Evolutionary conservation across 225 moss, liverwort and hornwort species (phyloP), one percentile per base, ranked within the genome.

Genomic region (Rhytidiadelphus loreus): DNA sequence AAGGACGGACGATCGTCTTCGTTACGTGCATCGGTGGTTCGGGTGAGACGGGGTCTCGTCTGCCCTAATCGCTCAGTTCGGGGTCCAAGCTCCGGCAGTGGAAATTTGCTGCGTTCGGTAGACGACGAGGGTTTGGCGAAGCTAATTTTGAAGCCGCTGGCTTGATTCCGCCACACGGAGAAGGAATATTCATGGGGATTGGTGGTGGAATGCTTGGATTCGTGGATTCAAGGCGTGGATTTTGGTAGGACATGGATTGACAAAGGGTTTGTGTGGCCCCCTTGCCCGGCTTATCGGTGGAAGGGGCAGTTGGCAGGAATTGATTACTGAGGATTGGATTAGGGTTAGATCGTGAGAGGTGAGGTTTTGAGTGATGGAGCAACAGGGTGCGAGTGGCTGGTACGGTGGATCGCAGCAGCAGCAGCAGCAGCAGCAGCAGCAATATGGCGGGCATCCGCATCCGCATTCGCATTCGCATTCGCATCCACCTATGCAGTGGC

Each of bases 401-500:
- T 92, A 91, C 57, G 85, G 78, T 79, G 92, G 89, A 92, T 89
- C 90, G 87, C 92, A 92, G 77, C 86, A 75, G 73, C 71, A 60
- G 72, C 70, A 60, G 60, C 63, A 84, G n/a, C n/a, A n/a, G 87
- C 92, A 92, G 77, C 86, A 75, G 81, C 89, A 89, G 72, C 89
- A 85, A 53, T 89, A 89, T 68, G 88, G 86, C 37, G 92, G 90
- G 39, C 89, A 89, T 83, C 86, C 83, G 83, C 83, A 82, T 80
- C 39, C 85, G 53, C 89, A 88, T 76, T 46, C 83, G 77, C 89
- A 88, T 76, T 46, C 83, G 77, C 79, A 88, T 33, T 35, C 90
- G 58, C 91, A 91, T 81, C 91, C 90, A 44, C 80, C 91, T 57
- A 84, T 93, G 86, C 92, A 90, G 77, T 94, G 94, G 94, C 93